Conservation (phyloP, 202 grass and related monocot species). For the Cymbopogon flexuosus region DNA sequence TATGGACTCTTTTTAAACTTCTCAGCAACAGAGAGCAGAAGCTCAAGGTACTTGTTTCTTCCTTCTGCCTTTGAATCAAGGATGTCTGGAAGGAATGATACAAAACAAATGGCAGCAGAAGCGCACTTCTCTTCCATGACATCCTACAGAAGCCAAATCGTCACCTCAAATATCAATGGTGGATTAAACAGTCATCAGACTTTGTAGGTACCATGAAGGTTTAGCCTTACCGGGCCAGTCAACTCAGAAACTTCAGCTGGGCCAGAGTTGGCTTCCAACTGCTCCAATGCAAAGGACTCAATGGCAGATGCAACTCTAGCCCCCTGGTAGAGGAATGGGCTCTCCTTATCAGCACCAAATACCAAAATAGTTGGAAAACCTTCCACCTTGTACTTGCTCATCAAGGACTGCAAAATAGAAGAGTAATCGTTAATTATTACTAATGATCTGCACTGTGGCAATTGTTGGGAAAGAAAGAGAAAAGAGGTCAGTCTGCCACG, state of each 20-base stretch:
- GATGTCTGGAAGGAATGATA: constrained; percentile 96
- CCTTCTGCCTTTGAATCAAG: constrained; percentile 96
- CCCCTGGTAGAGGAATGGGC: constrained; percentile 68
- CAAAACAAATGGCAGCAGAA: constrained; percentile 97
- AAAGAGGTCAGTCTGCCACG: not conserved
- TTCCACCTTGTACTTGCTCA: constrained; percentile 97
- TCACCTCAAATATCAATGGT: constrained; percentile 28
- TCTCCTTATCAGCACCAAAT: constrained; percentile 88
- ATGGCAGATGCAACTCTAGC: constrained; percentile 73
- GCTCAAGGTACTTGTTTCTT: constrained; percentile 87
- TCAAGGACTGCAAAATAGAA: constrained; percentile 77
- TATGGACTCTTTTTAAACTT: constrained; percentile 95
- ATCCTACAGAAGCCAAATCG: constrained; percentile 53
- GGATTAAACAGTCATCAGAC: not conserved
- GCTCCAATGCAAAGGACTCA: constrained; percentile 76
- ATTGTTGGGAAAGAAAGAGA: not conserved
- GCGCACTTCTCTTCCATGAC: constrained; percentile 91
- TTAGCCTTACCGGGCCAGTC: constrained; percentile 51
- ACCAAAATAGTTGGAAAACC: constrained; percentile 98
- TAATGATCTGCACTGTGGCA: not conserved
- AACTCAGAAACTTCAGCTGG: constrained; percentile 87
- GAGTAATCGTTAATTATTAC: not conserved
- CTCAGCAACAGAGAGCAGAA: constrained; percentile 76
- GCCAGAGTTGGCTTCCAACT: constrained; percentile 77
- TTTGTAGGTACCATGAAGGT: constrained; percentile 18